Percentiles rank a stretch among this genome's conserved stretches.
These are phyloP conservation scores for Hondaea fermentalgiana DNA, from an alignment of 108 stramenopile species.

Conservation along the genomic window DNA sequence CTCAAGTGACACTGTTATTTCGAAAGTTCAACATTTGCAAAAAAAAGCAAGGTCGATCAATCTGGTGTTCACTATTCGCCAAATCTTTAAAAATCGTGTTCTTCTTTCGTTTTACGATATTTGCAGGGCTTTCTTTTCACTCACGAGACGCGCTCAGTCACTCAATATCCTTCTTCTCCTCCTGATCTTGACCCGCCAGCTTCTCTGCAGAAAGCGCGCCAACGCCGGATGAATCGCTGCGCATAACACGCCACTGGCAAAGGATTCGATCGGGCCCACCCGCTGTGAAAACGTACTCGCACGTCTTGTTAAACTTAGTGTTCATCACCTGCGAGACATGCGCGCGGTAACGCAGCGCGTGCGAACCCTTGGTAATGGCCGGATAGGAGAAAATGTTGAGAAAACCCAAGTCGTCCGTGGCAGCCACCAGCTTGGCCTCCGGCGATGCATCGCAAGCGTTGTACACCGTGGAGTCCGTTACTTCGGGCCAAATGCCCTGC, in stretches of 20 bases:
- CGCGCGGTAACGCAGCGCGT: background rate
- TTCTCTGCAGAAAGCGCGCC: too few relatives aligned
- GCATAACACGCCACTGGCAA: conserved; percentile 22
- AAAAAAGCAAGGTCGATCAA: too few relatives aligned
- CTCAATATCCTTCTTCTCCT: too few relatives aligned
- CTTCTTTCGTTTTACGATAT: too few relatives aligned
- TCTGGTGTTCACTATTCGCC: too few relatives aligned
- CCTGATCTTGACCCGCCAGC: too few relatives aligned
- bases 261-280: conserved; percentile 28
- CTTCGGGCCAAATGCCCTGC: conserved; percentile 30
- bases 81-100: too few relatives aligned
- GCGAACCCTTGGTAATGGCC: background rate
- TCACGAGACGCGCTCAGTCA: too few relatives aligned
- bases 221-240: background rate
- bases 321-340: conserved; percentile 28
- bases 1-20: too few relatives aligned
- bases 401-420: conserved; percentile 34
- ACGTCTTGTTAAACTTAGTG: conserved; percentile 8
- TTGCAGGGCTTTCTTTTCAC: background rate
- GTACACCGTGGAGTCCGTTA: background rate
- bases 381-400: conserved; percentile 31
- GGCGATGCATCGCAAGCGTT: conserved; percentile 21
- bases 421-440: conserved; percentile 29
- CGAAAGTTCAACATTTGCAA: too few relatives aligned
- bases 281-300: conserved; percentile 4